Evolutionary conservation across 805 yeast species (phyloP), one percentile per base, ranked within the genome.

Genomic region (Sungouiella blattae): DNA sequence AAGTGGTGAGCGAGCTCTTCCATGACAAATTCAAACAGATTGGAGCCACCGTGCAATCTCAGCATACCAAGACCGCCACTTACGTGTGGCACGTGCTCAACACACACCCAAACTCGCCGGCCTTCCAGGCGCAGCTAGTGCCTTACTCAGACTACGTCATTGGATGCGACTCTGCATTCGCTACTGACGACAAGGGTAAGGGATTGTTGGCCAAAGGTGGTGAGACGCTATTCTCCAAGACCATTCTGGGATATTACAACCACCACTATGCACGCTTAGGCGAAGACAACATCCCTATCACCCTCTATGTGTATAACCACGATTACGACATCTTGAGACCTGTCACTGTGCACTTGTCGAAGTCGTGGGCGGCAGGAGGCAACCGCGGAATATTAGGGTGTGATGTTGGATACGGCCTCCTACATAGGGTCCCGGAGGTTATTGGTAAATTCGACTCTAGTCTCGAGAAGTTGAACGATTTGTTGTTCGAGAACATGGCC

Each of bases 341-440:
- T 0, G 89, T 91, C 3, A 79, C 85, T 0, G 86, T 89, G n/a
- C 67, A 75, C 35, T 54, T 68, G 28, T 64, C 73, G n/a, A 71
- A 73, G n/a, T 58, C 64, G 12, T 85, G 93, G 87, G 87, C 88
- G n/a, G 46, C 47, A 9, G 70, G 64, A 7, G 60, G 55, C 11
- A 87, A 89, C 11, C 73, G 67, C 44, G 95, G 96, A 1, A 67
- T 87, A 24, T 62, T 91, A 24, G 98, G 98, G 2, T 88, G 96
- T 62, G 95, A 89, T 45, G 94, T 91, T 13, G 98, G 97, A 0
- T 89, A 88, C 51, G 98, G 98, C 0, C 70, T 84, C 33, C 64
- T 91, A 33, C 98, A 91, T 55, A 67, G 93, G 41, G 61, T 86
- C n/a, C 96, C 98, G 1, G 77, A 78, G 39, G 83, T 78, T 4